Conservation (phyloP, 352 stramenopile species). For the Pilasporangium apinafurcum region DNA sequence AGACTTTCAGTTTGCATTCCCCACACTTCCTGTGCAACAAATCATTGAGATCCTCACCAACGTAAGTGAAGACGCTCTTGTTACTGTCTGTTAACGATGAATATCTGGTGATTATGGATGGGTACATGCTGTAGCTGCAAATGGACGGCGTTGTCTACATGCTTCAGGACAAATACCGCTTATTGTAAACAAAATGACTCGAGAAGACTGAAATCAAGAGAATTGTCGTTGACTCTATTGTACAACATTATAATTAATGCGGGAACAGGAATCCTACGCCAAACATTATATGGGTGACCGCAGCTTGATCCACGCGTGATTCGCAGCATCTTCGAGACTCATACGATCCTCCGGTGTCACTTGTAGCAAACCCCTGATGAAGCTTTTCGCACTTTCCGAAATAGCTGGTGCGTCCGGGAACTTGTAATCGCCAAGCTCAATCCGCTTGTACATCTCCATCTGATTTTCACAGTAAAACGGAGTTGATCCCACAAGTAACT, state of each 20-base stretch:
- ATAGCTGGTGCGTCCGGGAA: constrained; percentile 45
- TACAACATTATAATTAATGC: constrained; percentile 9
- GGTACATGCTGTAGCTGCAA: constrained; percentile 30
- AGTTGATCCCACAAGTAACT: constrained; percentile 67
- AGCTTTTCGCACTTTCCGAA: constrained; percentile 49
- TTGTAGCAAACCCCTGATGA: constrained; percentile 57
- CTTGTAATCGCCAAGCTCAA: constrained; percentile 45
- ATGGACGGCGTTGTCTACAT: constrained; percentile 58
- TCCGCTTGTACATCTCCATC: constrained; percentile 80
- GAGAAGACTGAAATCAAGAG: constrained; percentile 11
- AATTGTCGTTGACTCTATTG: constrained; percentile 3
- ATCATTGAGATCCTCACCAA: constrained; percentile 51
- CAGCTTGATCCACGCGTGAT: constrained; percentile 60
- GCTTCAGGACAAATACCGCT: constrained; percentile 43
- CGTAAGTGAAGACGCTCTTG: constrained; percentile 27
- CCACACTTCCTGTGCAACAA: constrained; percentile 30
- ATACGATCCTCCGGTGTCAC: constrained; percentile 49
- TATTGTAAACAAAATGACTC: constrained; percentile 22
- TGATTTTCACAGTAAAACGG: constrained; percentile 81
- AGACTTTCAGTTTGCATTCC: constrained; percentile 58
- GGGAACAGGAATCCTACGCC: too few species aligned
- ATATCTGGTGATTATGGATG: background rate
- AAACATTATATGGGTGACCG: constrained; percentile 17
- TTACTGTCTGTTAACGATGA: constrained; percentile 1
- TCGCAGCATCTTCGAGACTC: constrained; percentile 39